Percentiles rank a stretch among this genome's conserved stretches.
These are phyloP conservation scores for Chlamydomonas urium DNA, from an alignment of 139 green algal species.

Conservation along the genomic window DNA sequence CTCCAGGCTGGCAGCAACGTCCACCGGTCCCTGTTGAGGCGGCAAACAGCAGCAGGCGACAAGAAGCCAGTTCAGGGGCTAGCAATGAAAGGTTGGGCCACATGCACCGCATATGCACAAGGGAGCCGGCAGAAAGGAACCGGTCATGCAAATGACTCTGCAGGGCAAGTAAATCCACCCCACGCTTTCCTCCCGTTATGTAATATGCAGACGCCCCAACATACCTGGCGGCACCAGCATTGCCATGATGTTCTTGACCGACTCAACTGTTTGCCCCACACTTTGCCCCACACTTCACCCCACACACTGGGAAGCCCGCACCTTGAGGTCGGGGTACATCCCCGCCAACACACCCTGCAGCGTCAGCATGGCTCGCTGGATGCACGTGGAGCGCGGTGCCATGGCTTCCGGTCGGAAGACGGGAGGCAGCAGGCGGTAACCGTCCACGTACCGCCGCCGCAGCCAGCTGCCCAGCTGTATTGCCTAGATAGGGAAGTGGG, in stretches of 20 bases:
- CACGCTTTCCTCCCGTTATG: not conserved
- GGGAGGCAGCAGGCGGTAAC: conserved; percentile 38
- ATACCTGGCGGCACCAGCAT: not conserved
- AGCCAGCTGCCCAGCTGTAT: conserved; percentile 50
- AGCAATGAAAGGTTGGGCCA: not conserved
- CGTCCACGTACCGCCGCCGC: conserved; percentile 45
- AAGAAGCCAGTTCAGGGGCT: not conserved
- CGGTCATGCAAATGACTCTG: not conserved
- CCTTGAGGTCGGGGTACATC: conserved; percentile 42
- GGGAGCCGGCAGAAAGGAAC: not conserved
- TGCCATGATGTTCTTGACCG: not conserved
- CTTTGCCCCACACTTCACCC: not conserved
- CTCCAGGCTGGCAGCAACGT: not conserved
- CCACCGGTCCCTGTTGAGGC: not conserved
- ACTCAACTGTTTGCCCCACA: not conserved
- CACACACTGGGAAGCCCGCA: not conserved
- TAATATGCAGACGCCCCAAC: not conserved
- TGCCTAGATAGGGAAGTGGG: too few relatives aligned
- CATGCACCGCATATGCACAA: not conserved
- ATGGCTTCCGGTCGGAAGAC: conserved; percentile 8
- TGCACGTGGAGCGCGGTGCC: conserved; percentile 46
- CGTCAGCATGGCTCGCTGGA: conserved; percentile 49
- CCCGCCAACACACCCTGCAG: conserved; percentile 57
- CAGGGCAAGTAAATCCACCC: not conserved
- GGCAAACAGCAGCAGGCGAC: not conserved